Conservation (phyloP, 108 stramenopile genomes). For the Pseudonitzschia multistriata region DNA sequence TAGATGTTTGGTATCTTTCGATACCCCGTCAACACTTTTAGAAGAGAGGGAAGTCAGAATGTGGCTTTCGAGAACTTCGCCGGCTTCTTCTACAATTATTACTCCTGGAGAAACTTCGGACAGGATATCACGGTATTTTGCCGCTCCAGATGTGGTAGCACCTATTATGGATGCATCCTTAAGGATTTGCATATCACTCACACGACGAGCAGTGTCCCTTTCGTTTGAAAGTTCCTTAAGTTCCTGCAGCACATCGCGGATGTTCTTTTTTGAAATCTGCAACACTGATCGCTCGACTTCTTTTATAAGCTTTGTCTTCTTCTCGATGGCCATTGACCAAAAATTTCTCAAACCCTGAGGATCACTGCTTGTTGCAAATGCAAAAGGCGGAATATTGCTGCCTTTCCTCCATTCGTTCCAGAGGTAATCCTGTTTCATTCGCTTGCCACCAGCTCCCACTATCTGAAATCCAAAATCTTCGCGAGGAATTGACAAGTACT, state of each 20-base stretch:
- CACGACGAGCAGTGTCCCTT: conserved; percentile 24
- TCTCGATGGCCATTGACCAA: not conserved
- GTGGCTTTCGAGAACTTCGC: conserved; percentile 72
- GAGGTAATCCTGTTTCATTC: conserved; percentile 26
- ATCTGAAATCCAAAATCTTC: conserved; percentile 32
- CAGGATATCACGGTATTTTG: conserved; percentile 43
- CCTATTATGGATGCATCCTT: conserved; percentile 46
- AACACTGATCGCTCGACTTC: not conserved
- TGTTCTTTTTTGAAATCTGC: not conserved
- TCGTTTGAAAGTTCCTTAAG: conserved; percentile 25
- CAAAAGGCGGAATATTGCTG: conserved; percentile 29
- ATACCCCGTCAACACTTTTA: conserved; percentile 20
- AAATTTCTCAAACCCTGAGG: not conserved
- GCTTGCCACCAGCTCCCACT: conserved; percentile 28
- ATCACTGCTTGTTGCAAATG: conserved; percentile 1
- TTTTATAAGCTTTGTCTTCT: not conserved
- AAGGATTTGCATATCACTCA: conserved; percentile 35
- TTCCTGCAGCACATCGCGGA: not conserved
- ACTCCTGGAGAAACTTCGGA: conserved; percentile 31
- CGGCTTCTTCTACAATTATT: conserved; percentile 69
- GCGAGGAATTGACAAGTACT: conserved; percentile 19
- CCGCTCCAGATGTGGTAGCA: conserved; percentile 52
- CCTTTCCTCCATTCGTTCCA: conserved; percentile 41
- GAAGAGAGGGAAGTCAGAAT: conserved; percentile 38
- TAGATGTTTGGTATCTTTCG: conserved; percentile 61